phyloP scores from a whole-genome alignment of 2,329 filamentous ascomycete genomes.

The Xylaria sp. region DNA sequence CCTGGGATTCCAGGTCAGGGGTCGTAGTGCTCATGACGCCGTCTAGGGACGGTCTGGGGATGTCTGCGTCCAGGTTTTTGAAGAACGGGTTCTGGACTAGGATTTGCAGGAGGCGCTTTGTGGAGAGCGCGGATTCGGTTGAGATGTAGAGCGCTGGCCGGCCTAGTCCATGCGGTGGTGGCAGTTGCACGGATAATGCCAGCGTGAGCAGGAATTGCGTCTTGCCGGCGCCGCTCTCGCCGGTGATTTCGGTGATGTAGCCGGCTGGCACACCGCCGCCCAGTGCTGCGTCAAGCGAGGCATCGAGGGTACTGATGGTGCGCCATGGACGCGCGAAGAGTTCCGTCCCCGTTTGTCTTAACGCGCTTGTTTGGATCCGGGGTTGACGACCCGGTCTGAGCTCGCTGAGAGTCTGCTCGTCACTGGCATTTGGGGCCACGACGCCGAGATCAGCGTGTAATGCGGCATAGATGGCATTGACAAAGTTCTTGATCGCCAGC shows the following conservation, averaged over 20 bases:
- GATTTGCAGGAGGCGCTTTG: conserved; percentile 74
- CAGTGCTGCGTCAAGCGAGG: conserved; percentile 61
- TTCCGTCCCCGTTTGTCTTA: conserved; percentile 35
- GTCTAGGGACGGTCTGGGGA: conserved; percentile 57
- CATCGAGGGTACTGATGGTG: conserved; percentile 75
- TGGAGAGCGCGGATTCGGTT: conserved; percentile 82
- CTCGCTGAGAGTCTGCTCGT: conserved; percentile 18
- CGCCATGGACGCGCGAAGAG: conserved; percentile 40
- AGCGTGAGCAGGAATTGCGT: conserved; percentile 87
- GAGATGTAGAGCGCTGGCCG: conserved; percentile 86
- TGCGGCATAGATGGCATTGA: conserved; percentile 59
- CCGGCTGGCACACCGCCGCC: conserved; percentile 76
- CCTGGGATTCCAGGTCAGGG: conserved; percentile 87
- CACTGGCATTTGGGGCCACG: not conserved
- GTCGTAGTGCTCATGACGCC: conserved; percentile 75
- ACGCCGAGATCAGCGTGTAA: conserved; percentile 59
- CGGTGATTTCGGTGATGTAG: conserved; percentile 81
- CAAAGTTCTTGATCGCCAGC: conserved; percentile 70
- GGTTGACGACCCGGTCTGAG: not conserved
- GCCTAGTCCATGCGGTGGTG: conserved; percentile 63
- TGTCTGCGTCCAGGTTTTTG: conserved; percentile 24
- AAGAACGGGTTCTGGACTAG: conserved; percentile 62
- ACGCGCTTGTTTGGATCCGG: not conserved
- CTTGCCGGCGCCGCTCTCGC: conserved; percentile 92
- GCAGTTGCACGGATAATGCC: conserved; percentile 77